A percentile compares a stretch with the other conserved stretches of the same genome.
phyloP scores from a whole-genome alignment of 441 rosid species.

The Eruca vesicaria region DNA sequence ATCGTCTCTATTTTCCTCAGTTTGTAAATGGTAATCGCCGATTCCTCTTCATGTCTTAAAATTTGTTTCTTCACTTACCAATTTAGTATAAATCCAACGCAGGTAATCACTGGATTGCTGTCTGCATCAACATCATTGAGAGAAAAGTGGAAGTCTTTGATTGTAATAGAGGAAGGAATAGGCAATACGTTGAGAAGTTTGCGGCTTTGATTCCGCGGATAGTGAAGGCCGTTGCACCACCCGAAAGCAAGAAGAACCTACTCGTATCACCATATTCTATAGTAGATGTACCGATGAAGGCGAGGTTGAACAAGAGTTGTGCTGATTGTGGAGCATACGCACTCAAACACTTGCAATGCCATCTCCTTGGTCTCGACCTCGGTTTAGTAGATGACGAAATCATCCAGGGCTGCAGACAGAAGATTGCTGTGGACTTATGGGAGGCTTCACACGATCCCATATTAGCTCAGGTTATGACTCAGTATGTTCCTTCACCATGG shows the following conservation, averaged over 20 bases:
- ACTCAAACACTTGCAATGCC: neutral
- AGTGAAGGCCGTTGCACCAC: neutral
- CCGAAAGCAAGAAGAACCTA: neutral
- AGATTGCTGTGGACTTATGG: neutral
- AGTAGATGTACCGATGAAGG: neutral
- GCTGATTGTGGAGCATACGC: neutral
- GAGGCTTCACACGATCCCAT: no score
- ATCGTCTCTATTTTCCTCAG: no score
- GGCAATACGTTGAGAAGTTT: neutral
- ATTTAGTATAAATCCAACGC: neutral
- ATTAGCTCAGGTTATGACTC: no score
- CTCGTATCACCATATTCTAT: neutral
- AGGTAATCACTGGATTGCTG: neutral
- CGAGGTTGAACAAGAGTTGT: neutral
- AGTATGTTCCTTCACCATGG: no score
- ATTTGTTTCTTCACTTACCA: neutral
- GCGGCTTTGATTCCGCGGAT: neutral
- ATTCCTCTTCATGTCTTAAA: neutral
- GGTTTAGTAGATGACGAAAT: neutral
- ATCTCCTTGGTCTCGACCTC: neutral
- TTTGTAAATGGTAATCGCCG: neutral
- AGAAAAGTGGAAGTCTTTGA: neutral
- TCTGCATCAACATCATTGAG: neutral
- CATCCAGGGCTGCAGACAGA: neutral
- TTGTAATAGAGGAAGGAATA: neutral